Conservation (phyloP, 352 stramenopile species). For the Phytophthora pisi region DNA sequence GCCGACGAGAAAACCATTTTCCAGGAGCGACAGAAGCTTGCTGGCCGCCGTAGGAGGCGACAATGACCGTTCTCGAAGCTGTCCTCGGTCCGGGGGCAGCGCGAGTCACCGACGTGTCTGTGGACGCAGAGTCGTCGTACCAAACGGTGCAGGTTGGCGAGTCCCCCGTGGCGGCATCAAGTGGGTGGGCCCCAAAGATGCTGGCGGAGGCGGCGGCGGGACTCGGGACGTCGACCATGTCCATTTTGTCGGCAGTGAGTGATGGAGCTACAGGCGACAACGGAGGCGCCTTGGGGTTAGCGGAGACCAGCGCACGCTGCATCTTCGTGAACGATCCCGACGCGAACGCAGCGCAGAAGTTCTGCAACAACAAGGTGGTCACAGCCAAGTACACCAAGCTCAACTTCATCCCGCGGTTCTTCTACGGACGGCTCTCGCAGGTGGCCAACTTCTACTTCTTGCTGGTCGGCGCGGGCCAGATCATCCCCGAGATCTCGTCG, state of each 20-base stretch:
- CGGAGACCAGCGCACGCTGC: constrained; percentile 57
- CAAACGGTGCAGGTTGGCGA: constrained; percentile 30
- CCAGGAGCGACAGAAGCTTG: constrained; percentile 2
- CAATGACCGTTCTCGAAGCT: constrained; percentile 33
- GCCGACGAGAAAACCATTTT: constrained; percentile 10
- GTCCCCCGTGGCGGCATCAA: constrained; percentile 24
- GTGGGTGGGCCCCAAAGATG: constrained; percentile 30
- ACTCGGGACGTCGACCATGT: constrained; percentile 35
- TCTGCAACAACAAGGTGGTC: constrained; percentile 82
- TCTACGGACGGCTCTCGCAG: constrained; percentile 86
- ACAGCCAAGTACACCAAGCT: constrained; percentile 90
- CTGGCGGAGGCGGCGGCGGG: constrained; percentile 32
- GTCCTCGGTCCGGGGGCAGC: constrained; percentile 15
- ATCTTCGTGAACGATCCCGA: constrained; percentile 76
- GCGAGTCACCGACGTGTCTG: constrained; percentile 34
- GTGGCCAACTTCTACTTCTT: constrained; percentile 92
- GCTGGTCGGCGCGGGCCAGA: constrained; percentile 84
- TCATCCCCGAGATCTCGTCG: constrained; percentile 87
- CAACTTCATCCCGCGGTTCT: constrained; percentile 86
- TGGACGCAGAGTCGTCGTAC: constrained; percentile 34
- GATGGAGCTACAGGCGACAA: constrained; percentile 20
- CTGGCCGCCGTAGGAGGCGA: constrained; percentile 1
- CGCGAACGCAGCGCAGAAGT: constrained; percentile 59
- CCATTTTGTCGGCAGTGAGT: constrained; percentile 31
- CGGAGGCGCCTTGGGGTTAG: constrained; percentile 29